Conservation (phyloP, 768 basidiomycete genomes). For the Coprinopsis marcescibilis region DNA sequence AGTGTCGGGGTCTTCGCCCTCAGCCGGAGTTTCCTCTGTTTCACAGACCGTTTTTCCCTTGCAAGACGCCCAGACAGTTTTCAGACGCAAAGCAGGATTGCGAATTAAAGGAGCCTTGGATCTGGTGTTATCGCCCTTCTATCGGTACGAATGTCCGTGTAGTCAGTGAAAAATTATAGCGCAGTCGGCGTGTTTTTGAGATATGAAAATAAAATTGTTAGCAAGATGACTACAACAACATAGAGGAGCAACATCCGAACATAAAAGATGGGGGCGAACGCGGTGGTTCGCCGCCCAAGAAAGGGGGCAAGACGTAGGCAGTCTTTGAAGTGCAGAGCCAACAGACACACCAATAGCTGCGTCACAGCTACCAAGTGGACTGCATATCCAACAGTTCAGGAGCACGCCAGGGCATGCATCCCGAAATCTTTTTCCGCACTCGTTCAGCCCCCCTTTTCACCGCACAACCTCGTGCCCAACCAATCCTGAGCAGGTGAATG, state of each 20-base stretch:
- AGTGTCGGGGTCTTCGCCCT: constrained; percentile 60
- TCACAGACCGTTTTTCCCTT: constrained; percentile 88
- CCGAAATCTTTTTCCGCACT: constrained; percentile 68
- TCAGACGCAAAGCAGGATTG: constrained; percentile 84
- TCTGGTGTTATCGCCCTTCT: constrained; percentile 79
- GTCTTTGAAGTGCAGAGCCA: constrained; percentile 57
- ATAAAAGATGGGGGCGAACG: constrained; percentile 67
- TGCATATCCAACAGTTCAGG: constrained; percentile 40
- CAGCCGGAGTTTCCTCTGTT: constrained; percentile 83
- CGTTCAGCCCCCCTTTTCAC: constrained; percentile 99
- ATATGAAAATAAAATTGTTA: constrained; percentile 13
- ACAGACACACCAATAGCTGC: constrained; percentile 56
- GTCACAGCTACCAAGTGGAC: constrained; percentile 60
- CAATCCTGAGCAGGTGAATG: constrained; percentile 62
- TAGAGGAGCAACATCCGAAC: constrained; percentile 30
- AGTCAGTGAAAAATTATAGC: constrained; percentile 18
- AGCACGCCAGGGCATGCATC: constrained; percentile 26
- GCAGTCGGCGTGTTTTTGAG: constrained; percentile 19
- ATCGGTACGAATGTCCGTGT: constrained; percentile 26
- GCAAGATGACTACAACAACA: constrained; percentile 13
- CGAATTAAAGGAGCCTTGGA: constrained; percentile 86
- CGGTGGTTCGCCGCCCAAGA: constrained; percentile 37
- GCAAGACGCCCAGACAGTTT: constrained; percentile 79
- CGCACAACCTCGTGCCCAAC: constrained; percentile 85
- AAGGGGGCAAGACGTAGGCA: constrained; percentile 56